phyloP scores from a whole-genome alignment of 2,329 filamentous ascomycete genomes.

The Apiospora kogelbergensis region DNA sequence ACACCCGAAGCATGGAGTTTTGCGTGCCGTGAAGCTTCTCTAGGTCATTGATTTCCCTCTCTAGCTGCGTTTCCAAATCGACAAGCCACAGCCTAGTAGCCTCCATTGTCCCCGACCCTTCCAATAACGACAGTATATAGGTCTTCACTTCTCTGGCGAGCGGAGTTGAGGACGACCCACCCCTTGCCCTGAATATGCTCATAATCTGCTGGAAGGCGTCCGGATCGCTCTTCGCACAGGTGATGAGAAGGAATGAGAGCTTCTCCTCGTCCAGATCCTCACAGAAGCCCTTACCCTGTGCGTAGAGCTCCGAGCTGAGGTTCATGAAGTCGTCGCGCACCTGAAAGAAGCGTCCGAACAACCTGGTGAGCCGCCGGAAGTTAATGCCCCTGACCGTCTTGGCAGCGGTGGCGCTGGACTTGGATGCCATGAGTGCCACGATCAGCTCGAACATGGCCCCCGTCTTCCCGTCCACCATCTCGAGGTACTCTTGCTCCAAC shows the following conservation, averaged over 20 bases:
- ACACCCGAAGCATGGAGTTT: background rate
- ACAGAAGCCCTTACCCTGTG: background rate
- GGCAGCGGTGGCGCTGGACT: background rate
- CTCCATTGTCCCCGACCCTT: background rate
- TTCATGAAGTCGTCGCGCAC: constrained; percentile 67
- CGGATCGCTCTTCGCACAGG: background rate
- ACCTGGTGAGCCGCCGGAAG: constrained; percentile 50
- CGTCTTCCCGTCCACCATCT: constrained; percentile 50
- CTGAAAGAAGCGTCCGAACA: constrained; percentile 60
- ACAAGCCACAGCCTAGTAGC: background rate
- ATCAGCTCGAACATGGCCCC: constrained; percentile 46
- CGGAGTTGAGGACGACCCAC: background rate
- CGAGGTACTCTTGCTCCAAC: constrained; percentile 38
- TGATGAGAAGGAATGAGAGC: background rate
- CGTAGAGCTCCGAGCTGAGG: background rate
- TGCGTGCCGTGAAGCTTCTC: background rate
- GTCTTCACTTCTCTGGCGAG: background rate
- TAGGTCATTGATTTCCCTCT: background rate
- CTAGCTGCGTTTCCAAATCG: background rate
- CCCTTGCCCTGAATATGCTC: background rate
- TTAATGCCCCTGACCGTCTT: background rate
- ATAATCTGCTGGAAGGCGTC: background rate
- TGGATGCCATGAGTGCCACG: too few relatives aligned
- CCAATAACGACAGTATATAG: background rate
- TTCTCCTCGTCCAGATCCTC: constrained; percentile 2